Conservation (phyloP, 164 flowering plant genomes). For the Vitis riparia region DNA sequence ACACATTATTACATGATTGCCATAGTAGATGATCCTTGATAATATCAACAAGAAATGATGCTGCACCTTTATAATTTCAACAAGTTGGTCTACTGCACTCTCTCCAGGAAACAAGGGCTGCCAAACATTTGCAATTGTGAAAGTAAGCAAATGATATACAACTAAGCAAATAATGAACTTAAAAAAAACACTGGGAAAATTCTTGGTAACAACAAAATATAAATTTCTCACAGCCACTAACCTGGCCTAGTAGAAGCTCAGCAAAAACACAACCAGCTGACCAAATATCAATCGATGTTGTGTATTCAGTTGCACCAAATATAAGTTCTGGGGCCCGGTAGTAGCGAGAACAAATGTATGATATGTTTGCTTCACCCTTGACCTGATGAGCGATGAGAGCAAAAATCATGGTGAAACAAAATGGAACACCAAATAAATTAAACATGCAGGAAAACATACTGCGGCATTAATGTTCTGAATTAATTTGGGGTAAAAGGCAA, state of each 20-base stretch:
- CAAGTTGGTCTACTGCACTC: slow-evolving; percentile 95
- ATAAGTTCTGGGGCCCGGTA: slow-evolving; percentile 97
- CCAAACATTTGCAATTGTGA: background rate
- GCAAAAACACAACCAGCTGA: slow-evolving; percentile 98
- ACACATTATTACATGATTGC: background rate
- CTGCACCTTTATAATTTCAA: slow-evolving; percentile 88
- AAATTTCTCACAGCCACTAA: slow-evolving; percentile 20
- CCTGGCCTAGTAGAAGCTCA: slow-evolving; percentile 93
- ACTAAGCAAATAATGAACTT: background rate
- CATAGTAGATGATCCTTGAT: background rate
- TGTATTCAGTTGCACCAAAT: slow-evolving; percentile 95
- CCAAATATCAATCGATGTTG: slow-evolving; percentile 96
- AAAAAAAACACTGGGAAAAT: background rate
- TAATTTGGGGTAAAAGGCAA: background rate
- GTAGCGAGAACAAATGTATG: slow-evolving; percentile 93
- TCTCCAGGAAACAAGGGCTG: slow-evolving; percentile 98
- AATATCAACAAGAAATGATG: slow-evolving; percentile 2
- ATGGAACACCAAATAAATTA: background rate
- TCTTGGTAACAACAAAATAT: background rate
- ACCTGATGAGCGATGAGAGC: slow-evolving; percentile 39
- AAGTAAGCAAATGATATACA: background rate
- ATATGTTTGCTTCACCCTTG: slow-evolving; percentile 89
- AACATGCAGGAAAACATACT: background rate
- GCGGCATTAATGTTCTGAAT: background rate
- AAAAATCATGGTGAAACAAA: background rate